phyloP scores from a whole-genome alignment of 768 basidiomycete genomes.

The Boletales sp. region DNA sequence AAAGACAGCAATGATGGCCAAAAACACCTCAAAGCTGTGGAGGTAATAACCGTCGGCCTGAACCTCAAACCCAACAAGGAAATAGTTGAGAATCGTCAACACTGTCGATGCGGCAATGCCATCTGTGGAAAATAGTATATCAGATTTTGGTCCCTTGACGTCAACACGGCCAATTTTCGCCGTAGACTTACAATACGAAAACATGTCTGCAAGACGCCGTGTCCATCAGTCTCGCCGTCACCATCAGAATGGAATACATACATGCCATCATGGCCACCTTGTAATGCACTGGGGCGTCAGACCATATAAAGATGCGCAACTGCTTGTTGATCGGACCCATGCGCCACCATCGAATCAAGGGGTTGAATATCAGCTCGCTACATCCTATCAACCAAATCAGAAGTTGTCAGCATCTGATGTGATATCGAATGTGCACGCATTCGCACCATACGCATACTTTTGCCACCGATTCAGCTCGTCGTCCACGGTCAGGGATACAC shows the following conservation, averaged over 20 bases:
- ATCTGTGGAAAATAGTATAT: slow-evolving; percentile 9
- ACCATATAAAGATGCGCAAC: slow-evolving; percentile 76
- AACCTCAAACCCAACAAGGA: slow-evolving; percentile 67
- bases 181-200: slow-evolving; percentile 44
- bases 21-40: slow-evolving; percentile 77
- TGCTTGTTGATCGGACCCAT: slow-evolving; percentile 83
- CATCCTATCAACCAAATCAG: slow-evolving; percentile 13
- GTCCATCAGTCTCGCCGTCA: background rate
- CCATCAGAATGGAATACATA: slow-evolving; percentile 18
- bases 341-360: slow-evolving; percentile 71
- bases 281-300: slow-evolving; percentile 73
- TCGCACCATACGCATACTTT: slow-evolving; percentile 71
- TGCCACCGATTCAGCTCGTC: slow-evolving; percentile 96
- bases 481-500: slow-evolving; percentile 87
- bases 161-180: background rate
- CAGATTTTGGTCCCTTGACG: background rate
- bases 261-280: slow-evolving; percentile 64
- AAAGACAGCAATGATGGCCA: slow-evolving; percentile 70
- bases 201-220: slow-evolving; percentile 37
- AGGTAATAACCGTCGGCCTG: slow-evolving; percentile 75
- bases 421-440: slow-evolving; percentile 4
- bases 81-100: slow-evolving; percentile 67
- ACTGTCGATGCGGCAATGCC: slow-evolving; percentile 66
- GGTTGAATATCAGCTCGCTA: slow-evolving; percentile 77
- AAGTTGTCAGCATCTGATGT: slow-evolving; percentile 25